phyloP scores from a whole-genome alignment of 2,329 filamentous ascomycete species.

The Diaporthe citri region DNA sequence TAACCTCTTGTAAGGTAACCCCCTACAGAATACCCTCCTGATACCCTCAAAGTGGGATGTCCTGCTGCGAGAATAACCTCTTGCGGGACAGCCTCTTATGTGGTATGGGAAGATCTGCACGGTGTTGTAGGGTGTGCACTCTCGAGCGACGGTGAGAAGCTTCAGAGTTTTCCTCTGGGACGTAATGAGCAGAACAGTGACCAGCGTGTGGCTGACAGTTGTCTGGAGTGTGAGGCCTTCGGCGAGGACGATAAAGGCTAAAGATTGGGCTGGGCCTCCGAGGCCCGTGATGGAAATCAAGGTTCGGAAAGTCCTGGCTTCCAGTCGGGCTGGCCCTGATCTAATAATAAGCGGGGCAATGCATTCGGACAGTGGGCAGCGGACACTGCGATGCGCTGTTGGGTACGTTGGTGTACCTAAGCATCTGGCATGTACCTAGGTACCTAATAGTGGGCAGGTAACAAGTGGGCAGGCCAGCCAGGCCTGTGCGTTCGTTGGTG shows the following conservation, averaged over 20 bases:
- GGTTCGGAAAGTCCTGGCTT: constrained; percentile 14
- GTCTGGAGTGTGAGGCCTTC: constrained; percentile 15
- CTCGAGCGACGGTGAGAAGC: not conserved
- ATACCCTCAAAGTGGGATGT: not conserved
- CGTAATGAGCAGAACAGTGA: not conserved
- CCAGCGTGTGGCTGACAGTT: not conserved
- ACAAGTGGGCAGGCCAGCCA: not conserved
- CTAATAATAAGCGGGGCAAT: constrained; percentile 20
- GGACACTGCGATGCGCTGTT: not conserved
- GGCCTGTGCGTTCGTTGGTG: not conserved
- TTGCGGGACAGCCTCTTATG: not conserved
- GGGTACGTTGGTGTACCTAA: not conserved
- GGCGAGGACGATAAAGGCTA: constrained; percentile 9
- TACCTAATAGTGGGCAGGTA: not conserved
- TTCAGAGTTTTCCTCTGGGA: not conserved
- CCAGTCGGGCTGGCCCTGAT: constrained; percentile 10
- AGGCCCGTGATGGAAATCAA: not conserved
- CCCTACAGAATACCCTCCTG: not conserved
- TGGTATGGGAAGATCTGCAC: not conserved
- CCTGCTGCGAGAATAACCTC: not conserved
- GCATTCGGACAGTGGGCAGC: not conserved
- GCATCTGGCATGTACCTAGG: no score
- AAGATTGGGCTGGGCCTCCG: not conserved
- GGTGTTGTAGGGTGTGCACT: not conserved
- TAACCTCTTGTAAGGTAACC: not conserved